phyloP scores from a whole-genome alignment of 2,329 filamentous ascomycete genomes.

The Sphaerulina populicola region DNA sequence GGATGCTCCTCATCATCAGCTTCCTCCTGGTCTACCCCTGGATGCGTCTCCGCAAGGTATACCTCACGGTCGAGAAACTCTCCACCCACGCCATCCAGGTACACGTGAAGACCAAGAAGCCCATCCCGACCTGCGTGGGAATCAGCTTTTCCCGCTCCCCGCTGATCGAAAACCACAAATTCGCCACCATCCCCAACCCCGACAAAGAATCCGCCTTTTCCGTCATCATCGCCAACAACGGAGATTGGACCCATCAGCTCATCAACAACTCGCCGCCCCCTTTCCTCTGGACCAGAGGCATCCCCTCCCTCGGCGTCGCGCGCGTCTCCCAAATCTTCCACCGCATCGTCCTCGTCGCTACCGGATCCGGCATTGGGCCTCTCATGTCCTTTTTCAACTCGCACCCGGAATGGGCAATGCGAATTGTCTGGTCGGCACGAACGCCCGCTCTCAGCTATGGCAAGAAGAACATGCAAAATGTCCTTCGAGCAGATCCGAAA shows the following conservation, averaged over 20 bases:
- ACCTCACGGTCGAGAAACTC: constrained; percentile 57
- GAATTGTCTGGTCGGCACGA: constrained; percentile 62
- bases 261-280: constrained; percentile 53
- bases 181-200: constrained; percentile 61
- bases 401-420: constrained; percentile 41
- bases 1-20: constrained; percentile 59
- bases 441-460: constrained; percentile 57
- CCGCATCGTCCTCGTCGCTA: constrained; percentile 58
- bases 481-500: constrained; percentile 51
- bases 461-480: constrained; percentile 46
- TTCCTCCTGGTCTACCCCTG: constrained; percentile 62
- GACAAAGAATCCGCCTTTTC: constrained; percentile 51
- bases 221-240: constrained; percentile 61
- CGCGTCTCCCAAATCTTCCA: constrained; percentile 59
- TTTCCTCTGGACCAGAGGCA: constrained; percentile 59
- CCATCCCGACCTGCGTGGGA: constrained; percentile 40
- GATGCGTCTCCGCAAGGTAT: constrained; percentile 60
- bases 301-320: constrained; percentile 59
- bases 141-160: constrained; percentile 23
- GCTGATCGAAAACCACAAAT: constrained; percentile 61
- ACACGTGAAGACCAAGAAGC: constrained; percentile 57
- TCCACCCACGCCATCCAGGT: constrained; percentile 65
- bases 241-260: constrained; percentile 62
- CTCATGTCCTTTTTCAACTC: constrained; percentile 54
- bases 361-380: constrained; percentile 65